Percentiles rank a stretch among this genome's conserved stretches.
These are phyloP conservation scores for Phytopythium litorale DNA, from an alignment of 352 stramenopile genomes.

Conservation along the genomic window DNA sequence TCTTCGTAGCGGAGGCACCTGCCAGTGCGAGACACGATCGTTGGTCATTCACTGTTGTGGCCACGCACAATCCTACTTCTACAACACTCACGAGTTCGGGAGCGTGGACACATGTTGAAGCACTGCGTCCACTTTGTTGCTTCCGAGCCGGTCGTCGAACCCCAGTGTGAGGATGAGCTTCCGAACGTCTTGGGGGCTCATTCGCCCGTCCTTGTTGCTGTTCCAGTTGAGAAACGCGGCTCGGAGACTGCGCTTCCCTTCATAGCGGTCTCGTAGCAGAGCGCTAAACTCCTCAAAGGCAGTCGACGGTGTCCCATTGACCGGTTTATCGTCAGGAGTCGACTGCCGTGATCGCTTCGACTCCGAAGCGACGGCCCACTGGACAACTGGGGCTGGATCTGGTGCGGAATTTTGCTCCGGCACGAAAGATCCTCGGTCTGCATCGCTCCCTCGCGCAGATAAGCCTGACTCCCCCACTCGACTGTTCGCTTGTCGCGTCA, in stretches of 20 bases:
- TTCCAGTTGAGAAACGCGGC: conserved; percentile 60
- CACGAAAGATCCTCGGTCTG: not conserved
- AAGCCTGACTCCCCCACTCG: not conserved
- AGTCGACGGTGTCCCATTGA: not conserved
- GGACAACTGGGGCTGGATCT: not conserved
- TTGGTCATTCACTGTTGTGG: not conserved
- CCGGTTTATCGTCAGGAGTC: not conserved
- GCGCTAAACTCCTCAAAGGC: conserved; percentile 31
- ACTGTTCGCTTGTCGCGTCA: not conserved
- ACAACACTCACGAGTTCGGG: conserved; percentile 23
- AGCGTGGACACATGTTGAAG: conserved; percentile 28
- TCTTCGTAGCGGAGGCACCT: conserved; percentile 46
- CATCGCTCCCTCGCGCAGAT: not conserved
- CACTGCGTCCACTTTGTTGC: conserved; percentile 30
- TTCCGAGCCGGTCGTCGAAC: conserved; percentile 29
- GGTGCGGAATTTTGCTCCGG: not conserved
- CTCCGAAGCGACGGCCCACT: not conserved
- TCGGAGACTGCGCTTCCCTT: conserved; percentile 51
- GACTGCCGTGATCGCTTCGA: not conserved
- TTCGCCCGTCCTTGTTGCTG: conserved; percentile 43
- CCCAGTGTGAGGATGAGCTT: conserved; percentile 42
- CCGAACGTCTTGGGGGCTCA: conserved; percentile 31
- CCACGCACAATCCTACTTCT: not conserved
- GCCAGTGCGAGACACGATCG: not conserved
- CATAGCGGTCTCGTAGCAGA: conserved; percentile 51